phyloP scores from a whole-genome alignment of 1,139 yeast species.

The Candida smagusa region DNA sequence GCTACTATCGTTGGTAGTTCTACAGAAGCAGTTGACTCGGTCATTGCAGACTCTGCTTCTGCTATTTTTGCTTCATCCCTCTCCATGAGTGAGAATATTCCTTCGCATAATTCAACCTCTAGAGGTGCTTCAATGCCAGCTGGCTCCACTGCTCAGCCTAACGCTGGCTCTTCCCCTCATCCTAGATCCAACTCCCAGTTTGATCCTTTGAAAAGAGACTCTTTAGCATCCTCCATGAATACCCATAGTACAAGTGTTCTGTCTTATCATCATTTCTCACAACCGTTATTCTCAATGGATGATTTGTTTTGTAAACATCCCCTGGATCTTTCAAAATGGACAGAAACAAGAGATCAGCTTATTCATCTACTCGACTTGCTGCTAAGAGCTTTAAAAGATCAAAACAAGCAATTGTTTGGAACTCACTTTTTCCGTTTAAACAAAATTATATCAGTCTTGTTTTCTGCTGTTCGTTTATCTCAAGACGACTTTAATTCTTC shows the following conservation, averaged over 20 bases:
- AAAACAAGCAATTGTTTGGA: conserved; percentile 48
- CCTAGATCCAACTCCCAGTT: conserved; percentile 14
- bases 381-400: conserved; percentile 46
- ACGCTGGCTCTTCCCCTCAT: conserved; percentile 1
- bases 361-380: conserved; percentile 45
- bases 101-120: not conserved
- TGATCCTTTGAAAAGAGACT: conserved; percentile 38
- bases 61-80: not conserved
- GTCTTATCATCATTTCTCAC: conserved; percentile 41
- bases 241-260: conserved; percentile 25
- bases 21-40: not conserved
- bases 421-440: conserved; percentile 52
- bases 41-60: not conserved
- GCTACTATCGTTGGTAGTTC: conserved; percentile 1
- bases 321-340: conserved; percentile 59
- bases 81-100: not conserved
- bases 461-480: conserved; percentile 50
- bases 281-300: conserved; percentile 40
- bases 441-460: conserved; percentile 44
- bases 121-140: not conserved
- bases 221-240: conserved; percentile 33
- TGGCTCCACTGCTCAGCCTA: not conserved
- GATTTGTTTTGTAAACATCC: conserved; percentile 54
- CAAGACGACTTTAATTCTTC: conserved; percentile 47
- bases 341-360: conserved; percentile 45